These are phyloP conservation scores for Karstenula rhodostoma DNA, from an alignment of 2,329 filamentous ascomycete species.

Conservation along the genomic window DNA sequence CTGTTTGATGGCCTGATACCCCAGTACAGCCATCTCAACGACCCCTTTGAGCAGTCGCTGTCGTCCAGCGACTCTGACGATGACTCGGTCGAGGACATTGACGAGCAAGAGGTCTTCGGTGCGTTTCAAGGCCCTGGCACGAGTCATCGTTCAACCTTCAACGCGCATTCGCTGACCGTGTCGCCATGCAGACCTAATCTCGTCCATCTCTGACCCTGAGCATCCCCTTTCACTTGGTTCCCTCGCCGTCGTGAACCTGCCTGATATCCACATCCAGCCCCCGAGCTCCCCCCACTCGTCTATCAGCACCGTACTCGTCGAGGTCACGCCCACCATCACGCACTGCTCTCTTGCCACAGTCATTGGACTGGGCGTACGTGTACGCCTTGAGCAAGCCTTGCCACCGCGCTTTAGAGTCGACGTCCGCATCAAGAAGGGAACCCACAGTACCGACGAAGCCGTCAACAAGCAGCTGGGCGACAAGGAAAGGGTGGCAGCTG, in stretches of 20 bases:
- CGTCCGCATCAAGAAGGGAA: conserved; percentile 92
- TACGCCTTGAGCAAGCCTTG: conserved; percentile 87
- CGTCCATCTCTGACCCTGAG: conserved; percentile 93
- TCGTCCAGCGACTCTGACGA: conserved; percentile 60
- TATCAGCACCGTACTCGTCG: conserved; percentile 80
- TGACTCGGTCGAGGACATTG: conserved; percentile 79
- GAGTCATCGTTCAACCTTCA: background rate
- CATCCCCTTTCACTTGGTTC: conserved; percentile 94
- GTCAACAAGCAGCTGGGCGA: conserved; percentile 97
- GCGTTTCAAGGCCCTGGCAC: conserved; percentile 20
- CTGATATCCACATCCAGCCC: conserved; percentile 83
- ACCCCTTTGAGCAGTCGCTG: conserved; percentile 55
- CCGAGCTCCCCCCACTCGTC: conserved; percentile 68
- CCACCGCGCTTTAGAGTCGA: conserved; percentile 92
- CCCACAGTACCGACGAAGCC: conserved; percentile 93
- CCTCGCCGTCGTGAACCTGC: conserved; percentile 93
- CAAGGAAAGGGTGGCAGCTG: conserved; percentile 95
- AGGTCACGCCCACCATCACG: conserved; percentile 95
- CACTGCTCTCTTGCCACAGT: conserved; percentile 97
- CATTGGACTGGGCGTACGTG: conserved; percentile 90
- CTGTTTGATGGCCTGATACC: conserved; percentile 64
- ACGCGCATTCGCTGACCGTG: conserved; percentile 30
- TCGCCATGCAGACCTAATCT: conserved; percentile 77
- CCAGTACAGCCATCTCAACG: conserved; percentile 57
- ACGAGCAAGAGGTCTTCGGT: conserved; percentile 98